Evolutionary conservation across 1,284 basidiomycete species (phyloP).

Genomic region (Coriolopsis trogii): DNA sequence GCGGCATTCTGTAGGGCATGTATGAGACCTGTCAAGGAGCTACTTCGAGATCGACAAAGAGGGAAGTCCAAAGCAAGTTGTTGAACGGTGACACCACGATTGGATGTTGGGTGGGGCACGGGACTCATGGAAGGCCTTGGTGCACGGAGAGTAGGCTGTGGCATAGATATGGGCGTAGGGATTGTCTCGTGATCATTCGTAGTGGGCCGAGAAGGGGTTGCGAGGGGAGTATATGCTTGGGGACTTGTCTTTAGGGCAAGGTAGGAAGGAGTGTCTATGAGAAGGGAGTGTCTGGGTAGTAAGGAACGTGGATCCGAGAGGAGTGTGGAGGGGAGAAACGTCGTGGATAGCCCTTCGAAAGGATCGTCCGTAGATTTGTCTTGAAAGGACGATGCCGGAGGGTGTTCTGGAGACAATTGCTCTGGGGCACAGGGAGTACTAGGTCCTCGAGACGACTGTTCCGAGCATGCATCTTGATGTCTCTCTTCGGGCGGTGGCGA

Average conservation of each 20-base stretch:
- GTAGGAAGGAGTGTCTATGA: slow-evolving; percentile 13
- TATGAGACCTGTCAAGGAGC: slow-evolving; percentile 18
- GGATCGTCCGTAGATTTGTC: slow-evolving; percentile 1
- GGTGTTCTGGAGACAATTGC: not conserved
- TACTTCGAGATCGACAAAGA: slow-evolving; percentile 11
- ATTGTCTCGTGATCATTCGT: not conserved
- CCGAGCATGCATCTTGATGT: slow-evolving; percentile 1
- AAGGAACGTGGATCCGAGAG: slow-evolving; percentile 18
- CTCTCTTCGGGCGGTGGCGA: slow-evolving; percentile 4
- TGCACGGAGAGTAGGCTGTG: not conserved
- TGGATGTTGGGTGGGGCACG: not conserved
- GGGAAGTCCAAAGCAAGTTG: slow-evolving; percentile 19
- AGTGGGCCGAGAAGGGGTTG: not conserved
- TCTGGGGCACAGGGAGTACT: not conserved
- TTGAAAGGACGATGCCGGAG: not conserved
- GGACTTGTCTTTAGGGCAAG: slow-evolving; percentile 1
- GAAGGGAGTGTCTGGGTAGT: slow-evolving; percentile 9
- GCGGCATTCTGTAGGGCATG: slow-evolving; percentile 19
- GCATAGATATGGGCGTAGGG: not conserved
- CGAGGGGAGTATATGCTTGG: not conserved
- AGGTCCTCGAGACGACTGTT: slow-evolving; percentile 2
- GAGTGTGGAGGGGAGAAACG: slow-evolving; percentile 18
- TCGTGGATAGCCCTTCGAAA: slow-evolving; percentile 6
- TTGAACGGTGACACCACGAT: slow-evolving; percentile 18
- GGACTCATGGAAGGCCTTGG: not conserved